A percentile compares a stretch with the other conserved stretches of the same genome.
phyloP scores from a whole-genome alignment of 495 filamentous ascomycete genomes.

The Hyaloscypha variabilis region DNA sequence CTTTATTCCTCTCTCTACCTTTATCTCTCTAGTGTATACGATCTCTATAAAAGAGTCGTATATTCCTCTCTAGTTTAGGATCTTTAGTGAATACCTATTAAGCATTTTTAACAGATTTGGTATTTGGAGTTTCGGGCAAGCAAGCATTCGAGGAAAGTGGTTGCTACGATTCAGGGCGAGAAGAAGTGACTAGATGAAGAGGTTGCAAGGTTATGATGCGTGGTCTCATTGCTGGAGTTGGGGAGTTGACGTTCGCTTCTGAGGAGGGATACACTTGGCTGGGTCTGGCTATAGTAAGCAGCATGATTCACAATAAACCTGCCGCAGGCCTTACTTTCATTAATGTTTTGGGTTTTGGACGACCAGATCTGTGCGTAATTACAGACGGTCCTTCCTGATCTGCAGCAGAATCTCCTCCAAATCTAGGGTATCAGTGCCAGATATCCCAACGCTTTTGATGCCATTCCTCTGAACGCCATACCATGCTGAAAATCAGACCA shows the following conservation, averaged over 20 bases:
- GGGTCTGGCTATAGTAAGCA: not conserved
- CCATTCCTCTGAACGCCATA: conserved; percentile 27
- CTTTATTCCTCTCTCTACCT: not conserved
- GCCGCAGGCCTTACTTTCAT: not conserved
- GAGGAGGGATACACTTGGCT: not conserved
- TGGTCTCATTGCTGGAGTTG: not conserved
- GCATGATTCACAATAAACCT: not conserved
- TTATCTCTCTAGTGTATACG: not conserved
- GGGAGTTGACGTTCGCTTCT: not conserved
- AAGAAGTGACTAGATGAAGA: conserved; percentile 44
- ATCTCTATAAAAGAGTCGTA: too few relatives aligned
- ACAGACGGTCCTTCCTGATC: conserved; percentile 7
- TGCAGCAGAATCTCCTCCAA: conserved; percentile 11
- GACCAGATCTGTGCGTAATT: not conserved
- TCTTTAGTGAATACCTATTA: too few relatives aligned
- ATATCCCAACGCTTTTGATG: conserved; percentile 19
- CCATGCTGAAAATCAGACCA: conserved; percentile 12
- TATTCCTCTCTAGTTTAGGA: too few relatives aligned
- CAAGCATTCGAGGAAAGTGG: conserved; percentile 76
- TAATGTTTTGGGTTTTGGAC: not conserved
- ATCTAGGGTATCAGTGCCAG: conserved; percentile 11
- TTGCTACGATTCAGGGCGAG: conserved; percentile 95
- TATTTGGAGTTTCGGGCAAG: conserved; percentile 85
- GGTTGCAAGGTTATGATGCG: not conserved
- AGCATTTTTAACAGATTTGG: too few relatives aligned